Evolutionary conservation across 148 eudicot genomes (phyloP).

Genomic region (Camellia japonica): DNA sequence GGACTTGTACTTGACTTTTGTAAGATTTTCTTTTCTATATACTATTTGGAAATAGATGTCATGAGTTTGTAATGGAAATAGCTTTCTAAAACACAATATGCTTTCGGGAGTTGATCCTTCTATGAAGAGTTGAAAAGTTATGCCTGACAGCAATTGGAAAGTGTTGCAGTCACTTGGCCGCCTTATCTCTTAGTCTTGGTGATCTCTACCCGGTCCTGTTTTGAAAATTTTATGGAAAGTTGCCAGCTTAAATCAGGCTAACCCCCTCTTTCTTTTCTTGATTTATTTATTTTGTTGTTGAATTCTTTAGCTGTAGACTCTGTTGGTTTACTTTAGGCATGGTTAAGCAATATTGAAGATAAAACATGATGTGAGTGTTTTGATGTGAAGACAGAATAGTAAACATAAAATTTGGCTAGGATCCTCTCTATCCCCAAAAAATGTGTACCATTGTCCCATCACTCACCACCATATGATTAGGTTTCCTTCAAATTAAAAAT

Average conservation of each 20-base stretch:
- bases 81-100: not conserved
- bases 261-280: not conserved
- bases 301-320: no score
- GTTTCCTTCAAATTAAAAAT: no score
- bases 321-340: no score
- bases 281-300: no score
- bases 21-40: not conserved
- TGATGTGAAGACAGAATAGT: no score
- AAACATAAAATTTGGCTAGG: no score
- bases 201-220: not conserved
- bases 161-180: not conserved
- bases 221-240: not conserved
- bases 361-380: no score
- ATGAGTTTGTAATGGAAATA: not conserved
- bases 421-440: no score
- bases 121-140: not conserved
- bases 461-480: no score
- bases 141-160: not conserved
- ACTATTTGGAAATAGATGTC: not conserved
- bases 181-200: not conserved
- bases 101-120: not conserved
- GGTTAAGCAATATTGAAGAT: no score
- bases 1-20: not conserved
- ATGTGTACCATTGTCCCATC: no score
- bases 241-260: not conserved